Evolutionary conservation across 345 rosid genomes (phyloP), one percentile per base, ranked within the genome.

Genomic region (Angophora floribunda): DNA sequence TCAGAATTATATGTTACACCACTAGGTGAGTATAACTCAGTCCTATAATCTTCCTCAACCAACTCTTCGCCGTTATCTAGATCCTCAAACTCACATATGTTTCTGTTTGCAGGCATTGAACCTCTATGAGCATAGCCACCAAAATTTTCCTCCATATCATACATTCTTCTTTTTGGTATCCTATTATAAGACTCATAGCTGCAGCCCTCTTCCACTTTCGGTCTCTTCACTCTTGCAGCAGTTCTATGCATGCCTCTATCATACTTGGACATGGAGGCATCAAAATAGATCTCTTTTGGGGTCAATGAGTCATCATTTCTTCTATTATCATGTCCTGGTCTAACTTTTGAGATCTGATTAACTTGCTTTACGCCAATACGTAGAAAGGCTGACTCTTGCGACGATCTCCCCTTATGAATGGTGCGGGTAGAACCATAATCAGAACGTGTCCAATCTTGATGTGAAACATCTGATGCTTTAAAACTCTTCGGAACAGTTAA

Each of bases 241-340:
- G 57, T 49, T 85, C 92, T 89, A 9, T 85, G 88, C 67, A 63
- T 87, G 86, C 90, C 93, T 85, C 89, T 41, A 63, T 89, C 92
- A 89, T 91, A 91, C 55, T 80, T 84, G 26, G 88, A 85, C 87
- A 87, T 67, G 55, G 89, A 86, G 75, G 91, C 86, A 61, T 87
- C 88, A 89, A 90, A 87, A 87, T 63, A 85, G 87, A 88, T 91
- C 87, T 91, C 93, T 50, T 87, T 88, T 84, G 50, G 93, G 92
- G 85, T 87, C 85, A 85, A 89, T 82, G 92, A 92, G 55, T 90
- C 92, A 51, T 91, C 90, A 59, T 88, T 91, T 91, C 93, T 90
- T 85, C 90, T 92, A 89, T 90, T 91, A 90, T 89, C 92, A 88
- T 89, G 86, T 91, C 91, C 89, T 59, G 92, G 86, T 88, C 93